phyloP scores from a whole-genome alignment of 768 basidiomycete species.

The Podaxis carcinomalis region DNA sequence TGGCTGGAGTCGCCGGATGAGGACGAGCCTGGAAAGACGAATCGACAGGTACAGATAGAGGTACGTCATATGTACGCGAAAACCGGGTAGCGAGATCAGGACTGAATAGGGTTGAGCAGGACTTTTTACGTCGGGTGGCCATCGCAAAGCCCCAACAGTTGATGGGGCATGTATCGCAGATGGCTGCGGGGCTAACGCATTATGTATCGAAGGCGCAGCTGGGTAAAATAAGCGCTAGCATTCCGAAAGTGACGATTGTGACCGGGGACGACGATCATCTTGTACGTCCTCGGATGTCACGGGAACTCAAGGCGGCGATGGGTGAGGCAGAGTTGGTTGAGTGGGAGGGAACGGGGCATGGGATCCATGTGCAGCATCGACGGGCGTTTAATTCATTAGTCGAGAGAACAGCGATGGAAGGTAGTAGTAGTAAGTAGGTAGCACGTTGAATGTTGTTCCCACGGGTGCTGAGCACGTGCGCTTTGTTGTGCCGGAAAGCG shows the following conservation, averaged over 20 bases:
- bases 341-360: slow-evolving; percentile 66
- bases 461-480: not conserved
- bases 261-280: slow-evolving; percentile 67
- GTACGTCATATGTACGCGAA: slow-evolving; percentile 25
- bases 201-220: slow-evolving; percentile 47
- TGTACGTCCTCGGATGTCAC: slow-evolving; percentile 47
- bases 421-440: not conserved
- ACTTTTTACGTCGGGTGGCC: slow-evolving; percentile 37
- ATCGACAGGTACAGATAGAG: slow-evolving; percentile 53
- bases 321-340: slow-evolving; percentile 51
- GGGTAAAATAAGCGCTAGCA: slow-evolving; percentile 40
- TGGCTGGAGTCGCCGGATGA: slow-evolving; percentile 59
- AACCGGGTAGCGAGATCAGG: slow-evolving; percentile 3
- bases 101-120: slow-evolving; percentile 26
- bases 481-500: not conserved
- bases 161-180: slow-evolving; percentile 66
- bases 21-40: slow-evolving; percentile 58
- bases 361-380: slow-evolving; percentile 44
- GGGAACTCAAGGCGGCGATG: slow-evolving; percentile 53
- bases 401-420: slow-evolving; percentile 39
- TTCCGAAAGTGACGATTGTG: slow-evolving; percentile 66
- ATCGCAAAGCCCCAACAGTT: slow-evolving; percentile 56
- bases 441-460: slow-evolving; percentile 5
- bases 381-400: slow-evolving; percentile 52
- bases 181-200: slow-evolving; percentile 65